Percentiles rank a stretch among this genome's conserved stretches.
These are phyloP conservation scores for Mariannaea sp. DNA, from an alignment of 2,329 filamentous ascomycete genomes.

Conservation along the genomic window DNA sequence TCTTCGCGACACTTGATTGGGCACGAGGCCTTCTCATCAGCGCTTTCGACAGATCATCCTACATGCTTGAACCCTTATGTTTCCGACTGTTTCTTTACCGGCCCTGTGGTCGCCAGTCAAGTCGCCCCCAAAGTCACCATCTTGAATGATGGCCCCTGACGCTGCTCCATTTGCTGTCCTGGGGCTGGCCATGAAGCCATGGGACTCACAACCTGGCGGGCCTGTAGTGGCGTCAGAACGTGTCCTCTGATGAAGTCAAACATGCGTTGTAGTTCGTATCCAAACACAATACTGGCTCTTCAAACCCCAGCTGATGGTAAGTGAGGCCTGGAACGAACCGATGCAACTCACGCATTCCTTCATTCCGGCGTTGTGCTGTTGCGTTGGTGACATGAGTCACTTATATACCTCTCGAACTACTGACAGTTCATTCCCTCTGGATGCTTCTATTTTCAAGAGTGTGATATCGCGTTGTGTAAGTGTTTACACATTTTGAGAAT, in stretches of 20 bases:
- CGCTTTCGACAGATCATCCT: conserved; percentile 28
- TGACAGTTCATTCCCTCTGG: conserved; percentile 38
- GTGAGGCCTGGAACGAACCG: conserved; percentile 33
- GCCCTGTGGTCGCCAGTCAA: conserved; percentile 29
- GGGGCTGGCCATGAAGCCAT: conserved; percentile 11
- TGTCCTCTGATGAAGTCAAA: conserved; percentile 17
- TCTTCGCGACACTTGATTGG: conserved; percentile 30
- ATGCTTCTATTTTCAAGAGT: conserved; percentile 23
- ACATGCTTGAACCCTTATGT: conserved; percentile 22
- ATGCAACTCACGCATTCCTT: conserved; percentile 33
- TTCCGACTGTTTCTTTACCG: conserved; percentile 19
- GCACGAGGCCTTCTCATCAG: conserved; percentile 18
- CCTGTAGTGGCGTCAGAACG: conserved; percentile 37
- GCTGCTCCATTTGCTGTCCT: background rate
- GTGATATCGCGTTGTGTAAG: conserved; percentile 30
- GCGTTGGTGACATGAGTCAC: conserved; percentile 35
- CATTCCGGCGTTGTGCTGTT: conserved; percentile 37
- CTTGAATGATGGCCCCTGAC: conserved; percentile 5
- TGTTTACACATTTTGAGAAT: conserved; percentile 20
- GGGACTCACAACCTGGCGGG: conserved; percentile 14
- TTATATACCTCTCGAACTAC: conserved; percentile 29
- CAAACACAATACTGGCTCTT: conserved; percentile 30
- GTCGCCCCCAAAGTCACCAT: conserved; percentile 8
- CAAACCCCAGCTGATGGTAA: conserved; percentile 25
- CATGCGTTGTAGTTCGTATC: conserved; percentile 29